Evolutionary conservation across 768 basidiomycete species (phyloP).

Genomic region (Mycena rosella): DNA sequence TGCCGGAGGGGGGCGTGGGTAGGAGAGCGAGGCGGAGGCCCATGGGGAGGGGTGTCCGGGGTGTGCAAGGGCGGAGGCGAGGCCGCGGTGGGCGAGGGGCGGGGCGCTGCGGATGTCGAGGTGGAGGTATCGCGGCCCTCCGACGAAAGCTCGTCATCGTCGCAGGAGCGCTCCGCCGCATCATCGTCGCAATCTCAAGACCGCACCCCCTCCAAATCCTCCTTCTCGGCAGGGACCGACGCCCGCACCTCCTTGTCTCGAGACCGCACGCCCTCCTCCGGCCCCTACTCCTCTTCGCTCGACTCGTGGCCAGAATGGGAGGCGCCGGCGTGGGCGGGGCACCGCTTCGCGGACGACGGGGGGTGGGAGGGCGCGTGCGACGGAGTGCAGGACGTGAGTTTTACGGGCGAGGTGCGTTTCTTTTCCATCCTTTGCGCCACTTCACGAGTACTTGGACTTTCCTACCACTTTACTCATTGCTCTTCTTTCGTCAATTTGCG

Average conservation of each 20-base stretch:
- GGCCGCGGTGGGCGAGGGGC: conserved; percentile 9
- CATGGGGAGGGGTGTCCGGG: conserved; percentile 29
- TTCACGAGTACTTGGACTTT: too few relatives aligned
- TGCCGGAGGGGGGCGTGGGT: conserved; percentile 7
- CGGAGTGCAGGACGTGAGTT: not conserved
- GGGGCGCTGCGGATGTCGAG: not conserved
- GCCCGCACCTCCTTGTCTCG: too few relatives aligned
- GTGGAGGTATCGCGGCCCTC: too few relatives aligned
- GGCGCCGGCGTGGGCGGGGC: conserved; percentile 12
- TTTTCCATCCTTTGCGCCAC: not conserved
- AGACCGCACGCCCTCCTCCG: too few relatives aligned
- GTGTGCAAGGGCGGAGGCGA: conserved; percentile 20
- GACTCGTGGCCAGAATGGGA: conserved; percentile 10
- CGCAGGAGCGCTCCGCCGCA: not conserved
- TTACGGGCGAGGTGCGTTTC: not conserved
- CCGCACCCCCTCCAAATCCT: too few relatives aligned
- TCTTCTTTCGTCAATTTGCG: too few relatives aligned
- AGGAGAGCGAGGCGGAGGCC: conserved; percentile 19
- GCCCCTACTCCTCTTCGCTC: not conserved
- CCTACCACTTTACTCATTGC: too few relatives aligned
- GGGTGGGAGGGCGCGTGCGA: conserved; percentile 27
- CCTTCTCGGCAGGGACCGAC: too few relatives aligned
- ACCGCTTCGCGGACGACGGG: conserved; percentile 21
- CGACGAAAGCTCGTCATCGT: too few relatives aligned
- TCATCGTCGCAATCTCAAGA: too few relatives aligned